These are phyloP conservation scores for Cyanidiococcus yangmingshanensis DNA, from an alignment of 23 red algal species.

Conservation along the genomic window DNA sequence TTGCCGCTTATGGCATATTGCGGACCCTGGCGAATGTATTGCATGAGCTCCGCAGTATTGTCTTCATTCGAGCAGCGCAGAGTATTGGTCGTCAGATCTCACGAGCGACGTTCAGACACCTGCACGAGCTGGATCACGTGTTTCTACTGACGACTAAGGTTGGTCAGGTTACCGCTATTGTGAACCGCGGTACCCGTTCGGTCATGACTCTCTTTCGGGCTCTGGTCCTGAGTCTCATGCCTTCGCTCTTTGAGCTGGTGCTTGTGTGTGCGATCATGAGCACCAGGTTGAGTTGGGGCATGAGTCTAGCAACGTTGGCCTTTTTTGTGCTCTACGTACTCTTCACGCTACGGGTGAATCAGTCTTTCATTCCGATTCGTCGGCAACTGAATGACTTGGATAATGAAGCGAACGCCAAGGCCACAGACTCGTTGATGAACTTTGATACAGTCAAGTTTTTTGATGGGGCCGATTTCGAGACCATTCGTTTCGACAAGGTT, in stretches of 20 bases:
- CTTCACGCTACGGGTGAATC: constrained; percentile 61
- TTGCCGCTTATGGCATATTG: constrained; percentile 42
- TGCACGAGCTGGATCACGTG: constrained; percentile 50
- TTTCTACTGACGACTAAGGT: constrained; percentile 39
- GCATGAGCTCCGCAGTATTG: constrained; percentile 66
- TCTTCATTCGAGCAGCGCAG: constrained; percentile 62
- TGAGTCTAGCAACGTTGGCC: constrained; percentile 40
- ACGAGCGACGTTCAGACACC: constrained; percentile 58
- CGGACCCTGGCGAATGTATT: constrained; percentile 34
- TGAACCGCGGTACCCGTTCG: constrained; percentile 71
- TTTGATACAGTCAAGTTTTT: constrained; percentile 61
- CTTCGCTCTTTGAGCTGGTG: constrained; percentile 70
- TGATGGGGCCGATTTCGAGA: constrained; percentile 56
- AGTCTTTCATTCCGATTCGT: constrained; percentile 36
- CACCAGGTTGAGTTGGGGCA: constrained; percentile 34
- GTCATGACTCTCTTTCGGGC: constrained; percentile 76
- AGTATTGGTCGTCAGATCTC: constrained; percentile 68
- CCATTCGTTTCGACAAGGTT: constrained; percentile 48
- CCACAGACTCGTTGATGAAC: constrained; percentile 65
- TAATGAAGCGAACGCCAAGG: constrained; percentile 68
- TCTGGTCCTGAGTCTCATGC: constrained; percentile 65
- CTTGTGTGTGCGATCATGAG: constrained; percentile 70
- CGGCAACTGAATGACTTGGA: constrained; percentile 51
- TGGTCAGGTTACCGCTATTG: constrained; percentile 55
- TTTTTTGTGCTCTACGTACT: constrained; percentile 50